phyloP scores from a whole-genome alignment of 169 alveolate genomes.

The Plasmodium sp. region DNA sequence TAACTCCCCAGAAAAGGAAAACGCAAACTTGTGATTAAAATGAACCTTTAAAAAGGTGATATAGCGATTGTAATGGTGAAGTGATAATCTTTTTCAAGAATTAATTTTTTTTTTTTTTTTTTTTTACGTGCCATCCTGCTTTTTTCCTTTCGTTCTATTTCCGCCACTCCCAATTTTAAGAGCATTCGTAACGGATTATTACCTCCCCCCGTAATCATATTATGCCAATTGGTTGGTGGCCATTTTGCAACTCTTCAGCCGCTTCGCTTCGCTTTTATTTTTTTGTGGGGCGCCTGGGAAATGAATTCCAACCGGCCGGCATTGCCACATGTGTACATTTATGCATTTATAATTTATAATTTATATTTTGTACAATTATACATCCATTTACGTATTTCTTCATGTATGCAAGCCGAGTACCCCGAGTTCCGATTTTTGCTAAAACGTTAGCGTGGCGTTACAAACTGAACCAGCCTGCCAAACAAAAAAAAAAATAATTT shows the following conservation, averaged over 20 bases:
- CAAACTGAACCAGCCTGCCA: neutral
- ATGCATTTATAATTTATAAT: too few relatives aligned
- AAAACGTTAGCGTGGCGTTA: neutral
- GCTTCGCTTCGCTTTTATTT: neutral
- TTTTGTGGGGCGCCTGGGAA: neutral
- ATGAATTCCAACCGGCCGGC: neutral
- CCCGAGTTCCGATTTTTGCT: neutral
- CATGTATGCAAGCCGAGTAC: neutral
- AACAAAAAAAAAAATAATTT: neutral
- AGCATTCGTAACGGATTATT: neutral
- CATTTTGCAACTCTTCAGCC: neutral
- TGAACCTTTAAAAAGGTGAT: neutral
- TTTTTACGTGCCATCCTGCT: neutral
- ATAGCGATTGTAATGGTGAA: neutral
- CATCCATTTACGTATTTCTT: neutral
- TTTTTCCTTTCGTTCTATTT: neutral
- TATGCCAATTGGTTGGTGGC: neutral
- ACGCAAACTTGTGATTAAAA: neutral
- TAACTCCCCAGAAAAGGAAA: neutral
- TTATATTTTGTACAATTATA: too few relatives aligned
- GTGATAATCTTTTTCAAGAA: neutral
- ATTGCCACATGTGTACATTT: neutral
- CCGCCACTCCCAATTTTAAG: neutral
- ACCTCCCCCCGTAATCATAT: neutral
- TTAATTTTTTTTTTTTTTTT: neutral